A percentile compares a stretch with the other conserved stretches of the same genome.
Conservation (phyloP, 2,329 filamentous ascomycete genomes). For the Tolypocladium tundrense region DNA sequence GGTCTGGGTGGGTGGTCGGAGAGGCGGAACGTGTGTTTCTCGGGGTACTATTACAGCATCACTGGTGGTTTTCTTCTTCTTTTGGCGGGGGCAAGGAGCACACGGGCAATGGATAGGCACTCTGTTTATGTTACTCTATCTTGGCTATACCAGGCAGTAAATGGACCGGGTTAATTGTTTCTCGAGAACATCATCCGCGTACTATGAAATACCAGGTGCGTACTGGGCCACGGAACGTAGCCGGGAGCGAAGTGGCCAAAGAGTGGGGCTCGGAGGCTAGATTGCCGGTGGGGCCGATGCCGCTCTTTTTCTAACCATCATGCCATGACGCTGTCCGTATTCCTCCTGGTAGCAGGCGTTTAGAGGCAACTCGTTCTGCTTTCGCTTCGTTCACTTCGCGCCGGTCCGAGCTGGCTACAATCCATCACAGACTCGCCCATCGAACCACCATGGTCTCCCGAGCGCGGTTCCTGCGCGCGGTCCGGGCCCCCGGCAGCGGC, state of each 20-base stretch:
- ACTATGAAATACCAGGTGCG: background rate
- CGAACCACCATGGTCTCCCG: conserved; percentile 9
- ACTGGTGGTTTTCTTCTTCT: background rate
- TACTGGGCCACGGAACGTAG: background rate
- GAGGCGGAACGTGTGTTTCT: background rate
- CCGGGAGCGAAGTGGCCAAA: background rate
- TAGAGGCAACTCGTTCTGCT: background rate
- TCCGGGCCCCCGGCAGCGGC: conserved; percentile 6
- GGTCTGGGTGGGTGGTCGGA: background rate
- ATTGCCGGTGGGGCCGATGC: background rate
- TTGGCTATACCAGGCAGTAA: background rate
- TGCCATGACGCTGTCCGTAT: background rate
- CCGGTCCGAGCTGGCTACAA: background rate
- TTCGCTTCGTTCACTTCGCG: background rate
- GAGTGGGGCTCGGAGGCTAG: background rate
- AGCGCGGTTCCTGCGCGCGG: conserved; percentile 6
- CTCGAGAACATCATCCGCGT: background rate
- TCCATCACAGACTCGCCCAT: background rate
- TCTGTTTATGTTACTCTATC: background rate
- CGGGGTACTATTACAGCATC: background rate
- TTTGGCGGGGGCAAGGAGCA: background rate
- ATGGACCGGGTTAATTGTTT: background rate
- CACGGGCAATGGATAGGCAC: background rate
- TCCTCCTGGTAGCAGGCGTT: background rate
- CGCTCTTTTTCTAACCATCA: background rate